Conservation (phyloP, 441 rosid species). For the Brassica balearica region DNA sequence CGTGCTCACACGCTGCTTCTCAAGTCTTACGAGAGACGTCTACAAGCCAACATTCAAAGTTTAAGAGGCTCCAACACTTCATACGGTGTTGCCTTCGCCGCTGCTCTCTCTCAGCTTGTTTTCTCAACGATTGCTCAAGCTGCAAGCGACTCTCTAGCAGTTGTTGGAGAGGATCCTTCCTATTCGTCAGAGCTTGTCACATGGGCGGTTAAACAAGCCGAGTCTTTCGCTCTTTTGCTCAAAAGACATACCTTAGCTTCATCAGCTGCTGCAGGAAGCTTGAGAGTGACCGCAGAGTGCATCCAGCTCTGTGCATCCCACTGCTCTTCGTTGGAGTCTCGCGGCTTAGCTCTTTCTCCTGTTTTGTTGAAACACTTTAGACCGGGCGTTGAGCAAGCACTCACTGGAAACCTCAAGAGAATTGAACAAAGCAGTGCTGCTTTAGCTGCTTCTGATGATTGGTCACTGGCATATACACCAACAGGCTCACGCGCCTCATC, state of each 20-base stretch:
- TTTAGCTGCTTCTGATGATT: slow-evolving; percentile 85
- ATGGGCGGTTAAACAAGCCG: slow-evolving; percentile 90
- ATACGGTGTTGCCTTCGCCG: slow-evolving; percentile 67
- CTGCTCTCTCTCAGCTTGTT: slow-evolving; percentile 80
- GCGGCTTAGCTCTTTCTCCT: slow-evolving; percentile 84
- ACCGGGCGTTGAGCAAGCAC: slow-evolving; percentile 74
- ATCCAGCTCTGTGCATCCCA: slow-evolving; percentile 79
- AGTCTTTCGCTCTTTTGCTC: slow-evolving; percentile 65
- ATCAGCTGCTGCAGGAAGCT: slow-evolving; percentile 80
- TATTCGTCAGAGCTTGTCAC: slow-evolving; percentile 93
- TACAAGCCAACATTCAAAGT: slow-evolving; percentile 60
- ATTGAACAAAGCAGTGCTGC: slow-evolving; percentile 85
- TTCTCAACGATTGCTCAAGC: slow-evolving; percentile 92
- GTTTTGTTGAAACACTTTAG: slow-evolving; percentile 68
- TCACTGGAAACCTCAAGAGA: slow-evolving; percentile 71
- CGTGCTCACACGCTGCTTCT: slow-evolving; percentile 89
- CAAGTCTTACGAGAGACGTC: slow-evolving; percentile 57
- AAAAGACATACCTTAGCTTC: slow-evolving; percentile 77
- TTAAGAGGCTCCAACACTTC: slow-evolving; percentile 65
- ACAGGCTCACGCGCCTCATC: slow-evolving; percentile 62
- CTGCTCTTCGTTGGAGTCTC: slow-evolving; percentile 78
- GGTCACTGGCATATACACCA: slow-evolving; percentile 75
- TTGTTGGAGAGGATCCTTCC: slow-evolving; percentile 82
- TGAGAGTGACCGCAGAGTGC: slow-evolving; percentile 82
- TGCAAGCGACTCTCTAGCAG: slow-evolving; percentile 78